Base-by-base conservation (phyloP, 2,329 filamentous ascomycete species). In the Curvularia spicifera region DNA sequence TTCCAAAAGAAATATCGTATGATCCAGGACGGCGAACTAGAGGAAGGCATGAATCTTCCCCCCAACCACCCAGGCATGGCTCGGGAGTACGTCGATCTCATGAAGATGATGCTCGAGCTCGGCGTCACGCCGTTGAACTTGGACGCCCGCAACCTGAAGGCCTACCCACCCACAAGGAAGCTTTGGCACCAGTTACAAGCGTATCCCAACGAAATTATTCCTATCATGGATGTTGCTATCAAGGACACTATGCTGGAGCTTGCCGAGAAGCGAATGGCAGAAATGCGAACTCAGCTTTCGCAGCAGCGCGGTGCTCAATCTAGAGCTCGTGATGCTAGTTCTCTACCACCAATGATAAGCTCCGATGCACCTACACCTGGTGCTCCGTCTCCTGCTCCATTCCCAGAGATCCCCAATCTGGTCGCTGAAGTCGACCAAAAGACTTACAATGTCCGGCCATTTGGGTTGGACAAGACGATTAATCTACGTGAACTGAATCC, bases 401-500 rank as follows among this genome's bases (percentile, higher is more conserved):
- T 74, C 22, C 77, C 54, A 76, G 80, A 84, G 60, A 87, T 87
- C 3, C 84, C 93, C 2, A 92, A 97, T 71, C 76, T 89, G 35
- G 82, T 87, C 60, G 87, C 88, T 63, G 92, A 94, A 72, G 91
- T 97, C 4, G 87, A 93, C 69, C 85, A 88, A 54, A 89, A 87
- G 64, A 85, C 87, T 13, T 99, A 95, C 76, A 89, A 94, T 70
- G 91, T 97, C 29, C 85, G 96, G 59, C 93, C 94, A 0, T 97
- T 93, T 74, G 93, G 93, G 7, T 81, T 98, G 45, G 93, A 97
- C 70, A 85, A 88, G 63, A 89, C 89, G 0, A 91, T 93, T 65
- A 99, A 99, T 69, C 84, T 99, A 81, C 88, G 95, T 78, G 95
- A 98, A 61, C 84, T 99, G 35, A 96, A 99, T 73, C 95, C 95